Evolutionary conservation across 768 basidiomycete genomes (phyloP).

Genomic region (Suillus lakei): DNA sequence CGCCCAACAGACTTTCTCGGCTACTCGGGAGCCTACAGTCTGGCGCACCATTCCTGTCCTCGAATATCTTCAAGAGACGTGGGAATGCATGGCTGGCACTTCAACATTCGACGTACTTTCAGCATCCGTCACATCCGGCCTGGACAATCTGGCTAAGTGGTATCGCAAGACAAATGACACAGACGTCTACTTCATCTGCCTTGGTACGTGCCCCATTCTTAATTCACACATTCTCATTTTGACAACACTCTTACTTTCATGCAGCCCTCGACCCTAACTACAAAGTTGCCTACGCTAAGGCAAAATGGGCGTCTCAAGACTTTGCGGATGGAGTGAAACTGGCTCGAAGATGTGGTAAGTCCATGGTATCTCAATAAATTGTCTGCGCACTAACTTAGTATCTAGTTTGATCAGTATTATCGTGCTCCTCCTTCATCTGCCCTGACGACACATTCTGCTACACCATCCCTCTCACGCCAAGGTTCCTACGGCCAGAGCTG

Average conservation of each 20-base stretch:
- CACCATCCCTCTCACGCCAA: neutral
- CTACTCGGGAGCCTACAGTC: slow-evolving; percentile 17
- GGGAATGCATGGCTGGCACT: slow-evolving; percentile 17
- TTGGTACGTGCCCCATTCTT: neutral
- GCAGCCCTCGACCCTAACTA: slow-evolving; percentile 9
- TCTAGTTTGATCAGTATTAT: slow-evolving; percentile 4
- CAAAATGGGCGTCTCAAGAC: neutral
- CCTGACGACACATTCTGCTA: neutral
- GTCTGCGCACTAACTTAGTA: slow-evolving; percentile 1
- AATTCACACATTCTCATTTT: slow-evolving; percentile 3
- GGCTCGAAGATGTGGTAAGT: neutral
- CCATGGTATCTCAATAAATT: neutral
- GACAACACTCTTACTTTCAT: neutral
- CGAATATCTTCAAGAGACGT: slow-evolving; percentile 21
- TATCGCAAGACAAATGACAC: slow-evolving; percentile 11
- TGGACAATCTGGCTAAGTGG: slow-evolving; percentile 17
- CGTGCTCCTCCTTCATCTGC: neutral
- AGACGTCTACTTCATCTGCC: slow-evolving; percentile 8
- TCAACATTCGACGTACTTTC: slow-evolving; percentile 15
- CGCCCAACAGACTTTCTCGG: slow-evolving; percentile 19
- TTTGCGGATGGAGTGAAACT: neutral
- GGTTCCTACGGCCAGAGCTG: neutral
- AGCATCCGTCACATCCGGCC: slow-evolving; percentile 13
- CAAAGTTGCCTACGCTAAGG: slow-evolving; percentile 6
- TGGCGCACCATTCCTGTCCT: slow-evolving; percentile 23